phyloP scores from a whole-genome alignment of 352 stramenopile species.

The Pythium dissotocum region DNA sequence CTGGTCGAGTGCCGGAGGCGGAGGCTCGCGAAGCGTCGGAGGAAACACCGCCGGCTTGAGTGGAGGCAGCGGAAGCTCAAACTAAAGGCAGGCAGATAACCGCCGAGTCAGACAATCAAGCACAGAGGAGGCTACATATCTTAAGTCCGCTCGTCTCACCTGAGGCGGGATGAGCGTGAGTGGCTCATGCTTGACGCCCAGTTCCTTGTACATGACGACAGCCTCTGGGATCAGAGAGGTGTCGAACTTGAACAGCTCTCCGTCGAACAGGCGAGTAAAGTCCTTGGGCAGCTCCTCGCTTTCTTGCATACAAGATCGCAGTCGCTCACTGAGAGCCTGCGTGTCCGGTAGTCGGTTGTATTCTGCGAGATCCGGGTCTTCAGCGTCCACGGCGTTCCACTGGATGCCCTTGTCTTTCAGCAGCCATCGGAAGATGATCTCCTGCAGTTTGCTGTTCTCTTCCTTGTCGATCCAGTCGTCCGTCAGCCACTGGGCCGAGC shows the following conservation, averaged over 20 bases:
- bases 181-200: constrained; percentile 95
- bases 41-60: constrained; percentile 93
- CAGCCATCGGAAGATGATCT: constrained; percentile 94
- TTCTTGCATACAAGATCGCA: constrained; percentile 95
- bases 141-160: constrained; percentile 25
- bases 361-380: constrained; percentile 87
- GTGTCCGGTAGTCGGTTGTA: constrained; percentile 93
- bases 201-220: constrained; percentile 89
- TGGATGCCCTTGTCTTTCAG: constrained; percentile 81
- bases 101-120: not conserved
- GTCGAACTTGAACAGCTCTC: constrained; percentile 94
- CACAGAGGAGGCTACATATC: not conserved
- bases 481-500: constrained; percentile 92
- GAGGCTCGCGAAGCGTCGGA: constrained; percentile 89
- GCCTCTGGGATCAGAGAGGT: constrained; percentile 94
- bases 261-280: constrained; percentile 94
- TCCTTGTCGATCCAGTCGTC: constrained; percentile 96
- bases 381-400: constrained; percentile 65
- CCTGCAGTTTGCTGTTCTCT: constrained; percentile 92
- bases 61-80: constrained; percentile 93
- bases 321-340: constrained; percentile 88
- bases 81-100: constrained; percentile 40
- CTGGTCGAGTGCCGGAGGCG: constrained; percentile 92
- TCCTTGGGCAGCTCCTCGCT: constrained; percentile 93
- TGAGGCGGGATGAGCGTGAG: constrained; percentile 93